Conservation (phyloP, 495 filamentous ascomycete genomes). For the Paragyromitra xinjiangensis region DNA sequence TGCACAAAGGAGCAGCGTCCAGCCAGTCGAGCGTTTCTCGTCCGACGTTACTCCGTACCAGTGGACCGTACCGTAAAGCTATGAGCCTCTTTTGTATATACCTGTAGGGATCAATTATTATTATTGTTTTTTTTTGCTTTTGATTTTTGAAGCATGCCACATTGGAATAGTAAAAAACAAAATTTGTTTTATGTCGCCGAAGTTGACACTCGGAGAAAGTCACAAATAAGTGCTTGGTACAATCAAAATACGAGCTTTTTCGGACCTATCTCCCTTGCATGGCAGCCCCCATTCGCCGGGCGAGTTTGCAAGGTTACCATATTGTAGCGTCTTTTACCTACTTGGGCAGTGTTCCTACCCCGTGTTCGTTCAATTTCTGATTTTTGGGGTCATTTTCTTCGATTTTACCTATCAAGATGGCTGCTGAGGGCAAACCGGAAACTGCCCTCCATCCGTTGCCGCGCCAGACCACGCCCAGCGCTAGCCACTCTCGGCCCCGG, state of each 20-base stretch:
- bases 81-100: constrained; percentile 19
- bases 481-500: constrained; percentile 54
- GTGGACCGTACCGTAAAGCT: not conserved
- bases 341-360: constrained; percentile 33
- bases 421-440: constrained; percentile 54
- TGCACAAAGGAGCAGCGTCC: constrained; percentile 19
- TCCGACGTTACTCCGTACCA: constrained; percentile 35
- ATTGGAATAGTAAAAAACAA: constrained; percentile 27
- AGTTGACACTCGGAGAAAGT: constrained; percentile 44
- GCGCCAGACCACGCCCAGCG: constrained; percentile 36
- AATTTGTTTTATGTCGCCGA: constrained; percentile 47
- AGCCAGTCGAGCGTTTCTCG: constrained; percentile 19
- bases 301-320: constrained; percentile 47
- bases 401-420: constrained; percentile 29
- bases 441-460: constrained; percentile 54
- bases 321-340: constrained; percentile 41
- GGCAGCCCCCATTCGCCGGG: constrained; percentile 48
- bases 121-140: constrained; percentile 15
- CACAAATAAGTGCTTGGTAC: constrained; percentile 46
- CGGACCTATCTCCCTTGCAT: constrained; percentile 51
- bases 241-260: constrained; percentile 48
- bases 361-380: constrained; percentile 29
- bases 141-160: constrained; percentile 3
- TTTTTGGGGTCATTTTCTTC: constrained; percentile 21
- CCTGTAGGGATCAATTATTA: not conserved